Base-by-base conservation (phyloP, 805 yeast genomes). In the Saturnispora mendoncae region DNA sequence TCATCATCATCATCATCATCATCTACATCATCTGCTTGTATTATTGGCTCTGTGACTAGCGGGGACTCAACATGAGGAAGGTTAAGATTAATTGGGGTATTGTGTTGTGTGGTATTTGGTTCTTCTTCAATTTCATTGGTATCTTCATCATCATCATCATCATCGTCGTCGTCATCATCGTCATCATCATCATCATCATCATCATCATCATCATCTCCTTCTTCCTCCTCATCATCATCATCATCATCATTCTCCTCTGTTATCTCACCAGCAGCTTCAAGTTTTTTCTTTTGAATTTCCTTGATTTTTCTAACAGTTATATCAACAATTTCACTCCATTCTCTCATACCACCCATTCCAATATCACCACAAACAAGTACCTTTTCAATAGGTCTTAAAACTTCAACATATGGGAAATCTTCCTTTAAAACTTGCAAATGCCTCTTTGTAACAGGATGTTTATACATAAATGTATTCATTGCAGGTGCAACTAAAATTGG, bases 271-370 rank as follows among this genome's bases (percentile, higher is more conserved):
- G 14, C 32, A 24, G 40, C 43, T 12, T 33, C 50, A 24, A 41
- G 64, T 72, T 17, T 67, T 71, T 10, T 73, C 39, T 74, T 72
- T 15, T 80, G 79, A 64, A 43, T 78, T 70, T 48, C 80, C 76
- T 49, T 77, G 45, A 87, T 65, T 56, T 80, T 81, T 61, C 78
- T 68, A 17, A 84, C 94, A 37, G 85, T 71, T 52, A 78, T 77
- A 56, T 87, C 94, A 15, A 87, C 95, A 52, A 92, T 81, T 58
- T 88, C 97, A 58, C 85, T 83, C 77, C 94, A 86, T 53, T 92
- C 97, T 80, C 88, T 82, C 97, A 92, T 92, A 41, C 98, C 97
- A 37, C 98, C 97, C 86, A 92, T 83, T n/a, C 97, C 97, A 43
- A 92, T 87, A 53, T 90, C 97, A 46, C 98, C 97, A 65, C 88